phyloP scores from a whole-genome alignment of 352 stramenopile species.

The Globisporangium sylvaticum region DNA sequence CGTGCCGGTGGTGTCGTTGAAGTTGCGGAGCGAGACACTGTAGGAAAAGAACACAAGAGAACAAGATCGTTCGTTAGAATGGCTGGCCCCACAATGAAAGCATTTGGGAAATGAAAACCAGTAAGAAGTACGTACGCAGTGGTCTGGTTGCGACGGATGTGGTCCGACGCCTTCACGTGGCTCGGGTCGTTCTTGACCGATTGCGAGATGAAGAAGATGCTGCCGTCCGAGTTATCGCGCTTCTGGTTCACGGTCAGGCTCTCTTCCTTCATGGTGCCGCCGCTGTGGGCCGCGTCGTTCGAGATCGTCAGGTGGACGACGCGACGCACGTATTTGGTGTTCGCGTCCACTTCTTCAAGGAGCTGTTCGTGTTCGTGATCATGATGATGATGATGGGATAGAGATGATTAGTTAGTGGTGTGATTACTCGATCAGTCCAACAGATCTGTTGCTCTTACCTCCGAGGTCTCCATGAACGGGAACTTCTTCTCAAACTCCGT shows the following conservation, averaged over 20 bases:
- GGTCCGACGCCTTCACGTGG: conserved; percentile 53
- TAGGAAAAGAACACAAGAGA: conserved; percentile 1
- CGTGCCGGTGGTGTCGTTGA: conserved; percentile 62
- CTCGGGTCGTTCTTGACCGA: conserved; percentile 69
- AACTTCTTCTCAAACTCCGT: conserved; percentile 80
- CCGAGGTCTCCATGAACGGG: conserved; percentile 70
- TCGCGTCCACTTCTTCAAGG: conserved; percentile 66
- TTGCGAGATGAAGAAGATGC: conserved; percentile 59
- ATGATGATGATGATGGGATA: not conserved
- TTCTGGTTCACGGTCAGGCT: conserved; percentile 72
- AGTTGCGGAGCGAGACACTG: conserved; percentile 78
- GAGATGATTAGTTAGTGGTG: not conserved
- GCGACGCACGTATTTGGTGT: conserved; percentile 80
- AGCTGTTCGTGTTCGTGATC: conserved; percentile 19
- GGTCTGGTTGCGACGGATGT: conserved; percentile 75
- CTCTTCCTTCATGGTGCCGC: conserved; percentile 83
- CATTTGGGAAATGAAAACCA: not conserved
- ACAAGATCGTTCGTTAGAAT: not conserved
- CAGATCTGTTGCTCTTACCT: conserved; percentile 12
- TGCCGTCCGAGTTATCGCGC: conserved; percentile 72
- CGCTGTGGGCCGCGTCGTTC: conserved; percentile 56
- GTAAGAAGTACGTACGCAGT: conserved; percentile 51
- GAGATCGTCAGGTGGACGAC: conserved; percentile 81
- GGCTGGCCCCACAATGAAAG: not conserved
- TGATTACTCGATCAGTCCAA: not conserved